Evolutionary conservation across 2,329 filamentous ascomycete species (phyloP).

Genomic region (Xylaria sp.): DNA sequence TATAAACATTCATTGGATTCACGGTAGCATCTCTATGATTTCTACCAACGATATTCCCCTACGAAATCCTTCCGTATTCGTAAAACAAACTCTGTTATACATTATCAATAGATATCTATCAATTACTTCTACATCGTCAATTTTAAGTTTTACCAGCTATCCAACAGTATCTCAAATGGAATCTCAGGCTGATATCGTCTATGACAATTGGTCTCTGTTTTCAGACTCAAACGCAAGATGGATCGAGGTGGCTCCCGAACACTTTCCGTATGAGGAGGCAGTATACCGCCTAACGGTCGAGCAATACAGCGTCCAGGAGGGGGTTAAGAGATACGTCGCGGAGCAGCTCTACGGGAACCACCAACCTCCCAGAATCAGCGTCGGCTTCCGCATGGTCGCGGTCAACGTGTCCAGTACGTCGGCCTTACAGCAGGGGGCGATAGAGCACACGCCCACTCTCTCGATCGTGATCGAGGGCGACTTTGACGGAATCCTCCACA

Average conservation of each 20-base stretch:
- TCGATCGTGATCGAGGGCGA: background rate
- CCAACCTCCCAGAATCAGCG: background rate
- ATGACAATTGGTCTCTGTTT: background rate
- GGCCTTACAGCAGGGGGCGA: too few species aligned
- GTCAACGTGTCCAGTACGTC: too few species aligned
- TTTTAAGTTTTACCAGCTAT: background rate
- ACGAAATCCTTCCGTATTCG: background rate
- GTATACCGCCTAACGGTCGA: background rate
- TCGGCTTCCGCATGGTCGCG: background rate
- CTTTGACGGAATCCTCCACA: background rate
- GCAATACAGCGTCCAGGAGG: too few species aligned
- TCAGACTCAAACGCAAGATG: background rate
- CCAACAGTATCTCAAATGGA: background rate
- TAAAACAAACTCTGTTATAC: background rate
- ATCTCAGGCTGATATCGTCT: background rate
- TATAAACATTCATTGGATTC: background rate
- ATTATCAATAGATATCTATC: background rate
- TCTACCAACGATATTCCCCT: background rate
- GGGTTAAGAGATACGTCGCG: background rate
- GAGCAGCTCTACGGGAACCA: background rate
- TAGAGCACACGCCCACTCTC: background rate
- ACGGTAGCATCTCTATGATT: background rate
- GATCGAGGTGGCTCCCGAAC: background rate
- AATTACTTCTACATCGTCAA: background rate
- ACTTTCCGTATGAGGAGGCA: background rate